Conservation (phyloP, 2,329 filamentous ascomycete species). For the Didymella segeticola region DNA sequence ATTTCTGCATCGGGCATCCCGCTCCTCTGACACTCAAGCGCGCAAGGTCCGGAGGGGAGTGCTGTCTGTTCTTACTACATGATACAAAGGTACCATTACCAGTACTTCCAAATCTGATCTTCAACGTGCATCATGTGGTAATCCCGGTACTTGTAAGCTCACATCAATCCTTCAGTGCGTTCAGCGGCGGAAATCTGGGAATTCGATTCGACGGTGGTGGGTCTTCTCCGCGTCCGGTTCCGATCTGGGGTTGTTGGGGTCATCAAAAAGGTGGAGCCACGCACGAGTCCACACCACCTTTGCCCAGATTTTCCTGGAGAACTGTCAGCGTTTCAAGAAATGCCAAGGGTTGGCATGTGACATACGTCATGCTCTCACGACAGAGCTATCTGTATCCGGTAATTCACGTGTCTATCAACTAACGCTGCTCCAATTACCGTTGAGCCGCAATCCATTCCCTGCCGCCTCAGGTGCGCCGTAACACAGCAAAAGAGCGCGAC, state of each 20-base stretch:
- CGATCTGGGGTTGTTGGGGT: slow-evolving; percentile 16
- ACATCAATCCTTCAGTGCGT: slow-evolving; percentile 10
- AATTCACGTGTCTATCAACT: slow-evolving; percentile 8
- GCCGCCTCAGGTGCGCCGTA: not conserved
- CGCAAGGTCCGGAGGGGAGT: not conserved
- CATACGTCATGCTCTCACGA: slow-evolving; percentile 16
- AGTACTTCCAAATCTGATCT: not conserved
- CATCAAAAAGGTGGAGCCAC: slow-evolving; percentile 9
- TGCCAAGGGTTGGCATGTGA: slow-evolving; percentile 17
- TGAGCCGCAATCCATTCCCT: slow-evolving; percentile 7
- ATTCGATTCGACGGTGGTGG: slow-evolving; percentile 10
- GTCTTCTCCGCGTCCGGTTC: slow-evolving; percentile 11
- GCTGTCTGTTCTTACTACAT: not conserved
- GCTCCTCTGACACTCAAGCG: not conserved
- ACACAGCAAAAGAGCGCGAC: not conserved
- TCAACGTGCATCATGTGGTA: not conserved
- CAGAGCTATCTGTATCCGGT: slow-evolving; percentile 1
- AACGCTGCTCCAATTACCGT: slow-evolving; percentile 10
- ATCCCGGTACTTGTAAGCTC: not conserved
- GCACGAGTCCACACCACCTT: slow-evolving; percentile 1
- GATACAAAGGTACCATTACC: not conserved
- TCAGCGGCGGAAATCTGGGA: slow-evolving; percentile 2
- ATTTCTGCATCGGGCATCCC: not conserved
- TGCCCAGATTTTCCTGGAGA: not conserved
- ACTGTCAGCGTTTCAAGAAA: not conserved